These are phyloP conservation scores for Scopulariopsis brevicaulis DNA, from an alignment of 2,329 filamentous ascomycete genomes.

Conservation along the genomic window DNA sequence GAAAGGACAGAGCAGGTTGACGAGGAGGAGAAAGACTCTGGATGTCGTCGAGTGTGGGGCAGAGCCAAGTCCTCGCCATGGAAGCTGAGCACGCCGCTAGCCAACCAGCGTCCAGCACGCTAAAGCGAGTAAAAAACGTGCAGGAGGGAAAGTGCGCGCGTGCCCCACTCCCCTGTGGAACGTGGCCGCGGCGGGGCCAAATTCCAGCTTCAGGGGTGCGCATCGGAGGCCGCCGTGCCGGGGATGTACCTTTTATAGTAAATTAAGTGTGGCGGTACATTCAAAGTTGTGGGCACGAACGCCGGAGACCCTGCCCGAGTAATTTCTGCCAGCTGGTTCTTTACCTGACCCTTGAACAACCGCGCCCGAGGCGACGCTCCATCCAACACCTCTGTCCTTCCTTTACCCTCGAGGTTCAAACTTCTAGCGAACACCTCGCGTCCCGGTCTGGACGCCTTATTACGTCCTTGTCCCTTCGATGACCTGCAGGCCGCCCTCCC, in stretches of 20 bases:
- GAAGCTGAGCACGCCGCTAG: background rate
- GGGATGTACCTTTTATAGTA: background rate
- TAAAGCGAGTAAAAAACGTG: background rate
- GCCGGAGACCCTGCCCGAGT: too few relatives aligned
- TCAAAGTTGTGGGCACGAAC: too few relatives aligned
- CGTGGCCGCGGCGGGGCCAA: background rate
- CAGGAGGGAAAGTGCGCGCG: too few relatives aligned
- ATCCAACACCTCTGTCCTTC: too few relatives aligned
- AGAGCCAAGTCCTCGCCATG: background rate
- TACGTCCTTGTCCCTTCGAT: background rate
- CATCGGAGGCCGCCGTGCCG: background rate
- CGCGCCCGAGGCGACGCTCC: too few relatives aligned
- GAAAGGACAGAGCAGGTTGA: background rate
- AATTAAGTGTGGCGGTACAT: too few relatives aligned
- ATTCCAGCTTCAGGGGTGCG: background rate
- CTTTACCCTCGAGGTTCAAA: too few relatives aligned
- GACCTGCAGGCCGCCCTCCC: constrained; percentile 9
- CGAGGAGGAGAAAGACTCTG: background rate
- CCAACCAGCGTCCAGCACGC: background rate
- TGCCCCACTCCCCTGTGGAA: too few relatives aligned
- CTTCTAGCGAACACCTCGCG: too few relatives aligned
- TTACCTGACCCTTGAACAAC: too few relatives aligned
- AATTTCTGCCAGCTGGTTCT: too few relatives aligned
- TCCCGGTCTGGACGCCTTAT: too few relatives aligned
- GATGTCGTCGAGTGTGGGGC: background rate